Conservation (phyloP, 257 asterid species). For the Pogostemon cablin region DNA sequence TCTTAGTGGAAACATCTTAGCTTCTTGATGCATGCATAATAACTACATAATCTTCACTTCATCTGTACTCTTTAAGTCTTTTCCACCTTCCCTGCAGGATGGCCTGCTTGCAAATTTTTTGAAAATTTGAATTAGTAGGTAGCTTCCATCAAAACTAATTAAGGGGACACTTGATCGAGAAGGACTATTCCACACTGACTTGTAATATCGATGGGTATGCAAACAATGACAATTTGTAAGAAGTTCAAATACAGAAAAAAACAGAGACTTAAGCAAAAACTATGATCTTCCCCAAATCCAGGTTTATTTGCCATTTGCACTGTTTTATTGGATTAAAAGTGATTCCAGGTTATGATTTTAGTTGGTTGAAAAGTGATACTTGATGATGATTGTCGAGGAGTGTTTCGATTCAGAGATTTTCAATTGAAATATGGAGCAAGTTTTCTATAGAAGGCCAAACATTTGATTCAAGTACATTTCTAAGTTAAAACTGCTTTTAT, state of each 20-base stretch:
- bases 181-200: conserved; percentile 58
- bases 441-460: too few relatives aligned
- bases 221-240: conserved; percentile 74
- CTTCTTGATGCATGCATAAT: not conserved
- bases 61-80: conserved; percentile 2
- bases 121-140: conserved; percentile 65
- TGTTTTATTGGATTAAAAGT: too few relatives aligned
- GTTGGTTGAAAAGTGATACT: too few relatives aligned
- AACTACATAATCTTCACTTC: not conserved
- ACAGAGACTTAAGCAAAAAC: conserved; percentile 73
- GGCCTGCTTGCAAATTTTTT: conserved; percentile 66
- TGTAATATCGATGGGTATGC: conserved; percentile 70
- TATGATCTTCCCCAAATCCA: too few relatives aligned
- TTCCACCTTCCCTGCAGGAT: conserved; percentile 53
- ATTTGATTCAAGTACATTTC: too few relatives aligned
- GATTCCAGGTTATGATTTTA: too few relatives aligned
- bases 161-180: conserved; percentile 77
- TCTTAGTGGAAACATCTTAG: conserved; percentile 13
- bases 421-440: too few relatives aligned
- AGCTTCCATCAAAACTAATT: conserved; percentile 66
- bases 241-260: conserved; percentile 65
- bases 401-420: too few relatives aligned
- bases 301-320: too few relatives aligned
- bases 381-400: too few relatives aligned
- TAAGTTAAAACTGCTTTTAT: too few relatives aligned